Percentiles rank a stretch among this genome's conserved stretches.
phyloP scores from a whole-genome alignment of 805 yeast species.

The Wickerhamiella nectarea region DNA sequence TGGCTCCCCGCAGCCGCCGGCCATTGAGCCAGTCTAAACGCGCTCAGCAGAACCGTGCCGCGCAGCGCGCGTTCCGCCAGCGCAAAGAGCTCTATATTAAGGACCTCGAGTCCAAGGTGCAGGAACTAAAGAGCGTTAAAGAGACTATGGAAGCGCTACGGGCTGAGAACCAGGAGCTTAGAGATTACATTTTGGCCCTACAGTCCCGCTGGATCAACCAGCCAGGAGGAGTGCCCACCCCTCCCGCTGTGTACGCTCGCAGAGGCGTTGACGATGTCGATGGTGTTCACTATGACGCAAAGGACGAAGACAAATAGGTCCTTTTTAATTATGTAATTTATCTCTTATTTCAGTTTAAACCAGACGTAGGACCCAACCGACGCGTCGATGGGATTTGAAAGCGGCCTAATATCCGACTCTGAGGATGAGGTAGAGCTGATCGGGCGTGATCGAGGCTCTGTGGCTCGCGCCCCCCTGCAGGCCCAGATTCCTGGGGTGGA shows the following conservation, averaged over 20 bases:
- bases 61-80: slow-evolving; percentile 82
- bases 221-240: slow-evolving; percentile 33
- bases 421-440: background rate
- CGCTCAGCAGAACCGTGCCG: slow-evolving; percentile 83
- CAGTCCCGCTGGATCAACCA: slow-evolving; percentile 53
- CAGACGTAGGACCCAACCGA: background rate
- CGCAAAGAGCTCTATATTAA: slow-evolving; percentile 70
- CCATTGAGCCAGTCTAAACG: slow-evolving; percentile 57
- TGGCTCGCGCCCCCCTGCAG: no score
- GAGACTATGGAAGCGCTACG: slow-evolving; percentile 53
- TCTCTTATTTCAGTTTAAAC: background rate
- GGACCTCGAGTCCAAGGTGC: slow-evolving; percentile 61
- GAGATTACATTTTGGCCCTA: slow-evolving; percentile 57
- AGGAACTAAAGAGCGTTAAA: slow-evolving; percentile 46
- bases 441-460: no score
- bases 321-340: slow-evolving; percentile 1
- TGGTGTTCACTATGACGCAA: slow-evolving; percentile 19
- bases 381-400: background rate
- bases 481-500: no score
- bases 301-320: slow-evolving; percentile 18
- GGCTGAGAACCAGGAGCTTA: slow-evolving; percentile 54
- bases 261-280: slow-evolving; percentile 20
- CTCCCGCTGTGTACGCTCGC: slow-evolving; percentile 28
- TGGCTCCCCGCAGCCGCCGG: slow-evolving; percentile 25
- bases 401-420: slow-evolving; percentile 1